Base-by-base conservation (phyloP, 768 basidiomycete species). In the Thelephora ganbajun region DNA sequence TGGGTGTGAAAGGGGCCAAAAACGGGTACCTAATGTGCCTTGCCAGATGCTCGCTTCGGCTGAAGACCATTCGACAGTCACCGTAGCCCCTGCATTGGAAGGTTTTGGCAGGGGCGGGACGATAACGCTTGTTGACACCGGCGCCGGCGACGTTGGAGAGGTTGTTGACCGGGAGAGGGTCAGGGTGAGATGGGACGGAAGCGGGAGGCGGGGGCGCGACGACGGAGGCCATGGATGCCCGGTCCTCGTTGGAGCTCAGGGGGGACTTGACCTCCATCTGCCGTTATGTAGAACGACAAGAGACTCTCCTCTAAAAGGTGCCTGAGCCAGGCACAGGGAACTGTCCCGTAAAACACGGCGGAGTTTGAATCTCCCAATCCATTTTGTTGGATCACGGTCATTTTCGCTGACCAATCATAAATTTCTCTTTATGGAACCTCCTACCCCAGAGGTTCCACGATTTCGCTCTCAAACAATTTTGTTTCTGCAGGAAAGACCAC, bases 51-150 rank as follows among this genome's bases (percentile, higher is more conserved):
- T 98, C 94, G 62, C 85, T 87, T 64, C 94, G 72, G 50, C 83
- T 86, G 63, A 98, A 98, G 51, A 93, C 89, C 91, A 96, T 97
- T 50, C 84, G 74, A 69, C 94, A 98, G 44, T 92, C 89, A 55
- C 90, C 91, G 61, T 84, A 97, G 11, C 93, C 93, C 45, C 81
- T 77, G 67, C 94, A 98, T 58, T 91, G 86, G 64, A 96, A 98
- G 26, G 90, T 91, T 70, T 94, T 96, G 48, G 87, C 83, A 5
- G 87, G 86, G 0, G 85, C 80, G 3, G 86, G 82, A 13, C 88
- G 74, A 59, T 86, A 87, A 42, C 87, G 75, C 58, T 81, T 86
- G 18, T 57, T 68, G 16, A 68, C 55, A 48, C 66, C 68, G 3
- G 47, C 16, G 39, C 16, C 14, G 39, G 39, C 39, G 22, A 22